A percentile compares a stretch with the other conserved stretches of the same genome.
These are phyloP conservation scores for Ilyonectria robusta DNA, from an alignment of 2,329 filamentous ascomycete species.

Conservation along the genomic window DNA sequence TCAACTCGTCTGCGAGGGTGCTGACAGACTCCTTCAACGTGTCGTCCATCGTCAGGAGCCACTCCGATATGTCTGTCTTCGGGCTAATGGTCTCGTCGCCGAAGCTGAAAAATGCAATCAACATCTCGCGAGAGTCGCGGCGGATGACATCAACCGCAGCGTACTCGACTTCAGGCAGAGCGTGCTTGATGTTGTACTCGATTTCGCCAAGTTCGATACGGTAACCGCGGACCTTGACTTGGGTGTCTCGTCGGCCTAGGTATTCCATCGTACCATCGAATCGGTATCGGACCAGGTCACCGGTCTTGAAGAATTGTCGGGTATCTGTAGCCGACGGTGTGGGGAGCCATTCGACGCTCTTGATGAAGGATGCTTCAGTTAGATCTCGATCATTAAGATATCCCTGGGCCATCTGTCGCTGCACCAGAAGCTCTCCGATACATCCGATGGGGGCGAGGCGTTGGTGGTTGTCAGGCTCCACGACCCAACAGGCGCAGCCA, in stretches of 20 bases:
- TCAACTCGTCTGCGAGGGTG: conserved; percentile 1
- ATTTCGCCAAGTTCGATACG: conserved; percentile 50
- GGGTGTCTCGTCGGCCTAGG: conserved; percentile 47
- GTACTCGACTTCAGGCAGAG: conserved; percentile 32
- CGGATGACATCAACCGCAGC: conserved; percentile 33
- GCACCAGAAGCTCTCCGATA: conserved; percentile 45
- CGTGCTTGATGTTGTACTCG: conserved; percentile 38
- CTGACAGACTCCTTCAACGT: background rate
- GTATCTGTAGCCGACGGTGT: background rate
- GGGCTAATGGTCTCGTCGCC: background rate
- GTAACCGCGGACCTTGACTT: conserved; percentile 51
- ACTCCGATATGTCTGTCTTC: background rate
- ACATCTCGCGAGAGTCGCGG: conserved; percentile 13
- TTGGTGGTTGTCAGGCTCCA: conserved; percentile 19
- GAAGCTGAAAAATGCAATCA: conserved; percentile 16
- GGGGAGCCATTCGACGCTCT: background rate
- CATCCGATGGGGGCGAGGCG: conserved; percentile 42
- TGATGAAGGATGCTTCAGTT: conserved; percentile 33
- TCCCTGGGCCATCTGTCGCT: conserved; percentile 41
- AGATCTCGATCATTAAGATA: conserved; percentile 35
- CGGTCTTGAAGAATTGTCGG: conserved; percentile 52
- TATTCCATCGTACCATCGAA: conserved; percentile 46
- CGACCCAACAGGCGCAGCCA: conserved; percentile 18
- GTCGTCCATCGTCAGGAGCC: conserved; percentile 1
- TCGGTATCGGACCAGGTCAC: conserved; percentile 45